Percentiles rank a stretch among this genome's conserved stretches.
phyloP scores from a whole-genome alignment of 805 yeast species.

The Sugiyamaella americana region DNA sequence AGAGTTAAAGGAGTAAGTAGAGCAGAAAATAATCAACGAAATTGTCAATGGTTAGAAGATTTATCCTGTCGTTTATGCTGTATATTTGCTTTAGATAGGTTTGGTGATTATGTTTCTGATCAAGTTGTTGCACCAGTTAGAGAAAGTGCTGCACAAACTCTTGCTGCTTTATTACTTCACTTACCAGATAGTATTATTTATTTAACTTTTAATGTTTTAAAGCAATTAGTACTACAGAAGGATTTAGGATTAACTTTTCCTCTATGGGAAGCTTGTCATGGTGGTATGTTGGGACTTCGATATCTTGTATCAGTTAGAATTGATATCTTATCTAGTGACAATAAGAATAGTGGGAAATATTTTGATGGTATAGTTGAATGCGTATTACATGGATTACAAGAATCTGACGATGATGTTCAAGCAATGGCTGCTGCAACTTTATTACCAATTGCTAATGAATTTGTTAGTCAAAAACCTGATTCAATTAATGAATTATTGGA shows the following conservation, averaged over 20 bases:
- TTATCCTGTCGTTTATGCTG: constrained; percentile 79
- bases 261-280: constrained; percentile 97
- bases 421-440: constrained; percentile 93
- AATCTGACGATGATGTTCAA: constrained; percentile 89
- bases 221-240: constrained; percentile 61
- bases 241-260: constrained; percentile 42
- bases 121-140: constrained; percentile 98
- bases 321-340: constrained; percentile 56
- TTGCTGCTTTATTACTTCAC: constrained; percentile 83
- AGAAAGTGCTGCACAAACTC: constrained; percentile 91
- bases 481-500: constrained; percentile 43
- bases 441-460: constrained; percentile 82
- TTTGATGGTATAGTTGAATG: constrained; percentile 70
- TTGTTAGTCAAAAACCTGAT: constrained; percentile 56
- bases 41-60: constrained; percentile 73
- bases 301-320: constrained; percentile 88
- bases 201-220: constrained; percentile 58
- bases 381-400: constrained; percentile 79
- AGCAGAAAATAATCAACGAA: constrained; percentile 59
- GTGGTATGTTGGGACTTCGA: constrained; percentile 89
- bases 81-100: constrained; percentile 84
- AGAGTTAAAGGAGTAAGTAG: constrained; percentile 58
- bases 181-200: constrained; percentile 53
- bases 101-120: constrained; percentile 95
- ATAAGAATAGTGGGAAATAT: constrained; percentile 37